Percentiles rank a stretch among this genome's conserved stretches.
Evolutionary conservation across 225 moss, liverwort and hornwort species (phyloP).

Genomic region (Physcomitrium patens): DNA sequence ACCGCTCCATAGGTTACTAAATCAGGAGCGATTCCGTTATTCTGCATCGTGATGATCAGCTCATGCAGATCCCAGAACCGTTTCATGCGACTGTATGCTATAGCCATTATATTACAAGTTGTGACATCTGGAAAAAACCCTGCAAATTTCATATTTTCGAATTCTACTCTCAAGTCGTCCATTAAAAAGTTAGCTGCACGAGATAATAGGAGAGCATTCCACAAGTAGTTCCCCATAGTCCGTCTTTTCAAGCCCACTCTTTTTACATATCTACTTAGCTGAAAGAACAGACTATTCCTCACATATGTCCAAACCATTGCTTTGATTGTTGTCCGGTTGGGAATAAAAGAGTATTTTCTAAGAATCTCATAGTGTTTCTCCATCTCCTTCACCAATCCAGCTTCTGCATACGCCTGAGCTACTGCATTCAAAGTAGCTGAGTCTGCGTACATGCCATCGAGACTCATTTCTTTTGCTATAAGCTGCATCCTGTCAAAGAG

Average conservation of each 20-base stretch:
- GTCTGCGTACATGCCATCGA: conserved; percentile 58
- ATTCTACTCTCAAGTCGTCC: conserved; percentile 79
- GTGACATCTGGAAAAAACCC: conserved; percentile 81
- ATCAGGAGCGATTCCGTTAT: conserved; percentile 79
- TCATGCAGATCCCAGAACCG: conserved; percentile 90
- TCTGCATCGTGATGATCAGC: conserved; percentile 78
- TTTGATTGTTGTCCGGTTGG: conserved; percentile 59
- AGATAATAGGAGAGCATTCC: conserved; percentile 85
- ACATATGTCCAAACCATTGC: conserved; percentile 72
- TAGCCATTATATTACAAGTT: conserved; percentile 83
- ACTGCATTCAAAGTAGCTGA: conserved; percentile 72
- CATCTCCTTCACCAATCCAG: conserved; percentile 85
- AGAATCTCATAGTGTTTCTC: conserved; percentile 69
- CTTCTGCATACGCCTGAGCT: conserved; percentile 80
- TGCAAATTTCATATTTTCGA: conserved; percentile 69
- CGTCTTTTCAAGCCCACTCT: conserved; percentile 67
- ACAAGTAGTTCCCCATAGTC: conserved; percentile 66
- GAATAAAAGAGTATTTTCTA: conserved; percentile 56
- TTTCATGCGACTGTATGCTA: conserved; percentile 83
- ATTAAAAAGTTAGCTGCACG: conserved; percentile 92
- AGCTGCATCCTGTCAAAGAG: conserved; percentile 76
- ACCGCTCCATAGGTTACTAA: conserved; percentile 90
- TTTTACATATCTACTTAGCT: conserved; percentile 76
- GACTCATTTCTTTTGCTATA: conserved; percentile 74
- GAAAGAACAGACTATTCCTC: conserved; percentile 80